Evolutionary conservation across 2,329 filamentous ascomycete species (phyloP).

Genomic region (Calonectria fujianensis): DNA sequence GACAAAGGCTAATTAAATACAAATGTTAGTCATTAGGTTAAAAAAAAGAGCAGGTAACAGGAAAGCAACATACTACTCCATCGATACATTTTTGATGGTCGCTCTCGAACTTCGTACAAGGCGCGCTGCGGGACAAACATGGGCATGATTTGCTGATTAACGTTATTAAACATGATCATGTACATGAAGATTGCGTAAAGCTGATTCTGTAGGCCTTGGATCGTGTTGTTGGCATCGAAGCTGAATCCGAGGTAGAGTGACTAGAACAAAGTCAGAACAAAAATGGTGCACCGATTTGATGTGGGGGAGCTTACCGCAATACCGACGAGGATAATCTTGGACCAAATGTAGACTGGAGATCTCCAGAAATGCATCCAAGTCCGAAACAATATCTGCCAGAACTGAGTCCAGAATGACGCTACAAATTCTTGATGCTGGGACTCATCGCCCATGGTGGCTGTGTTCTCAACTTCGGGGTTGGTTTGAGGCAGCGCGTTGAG

Average conservation of each 20-base stretch:
- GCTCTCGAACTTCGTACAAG: conserved; percentile 81
- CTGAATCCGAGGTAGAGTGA: conserved; percentile 80
- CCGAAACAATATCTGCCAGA: conserved; percentile 62
- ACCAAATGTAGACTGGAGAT: conserved; percentile 77
- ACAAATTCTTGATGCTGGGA: conserved; percentile 58
- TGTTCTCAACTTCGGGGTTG: background rate
- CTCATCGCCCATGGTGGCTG: background rate
- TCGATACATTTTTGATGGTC: conserved; percentile 78
- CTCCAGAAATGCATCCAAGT: conserved; percentile 59
- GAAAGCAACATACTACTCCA: conserved; percentile 50
- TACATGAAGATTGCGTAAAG: conserved; percentile 82
- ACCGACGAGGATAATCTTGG: conserved; percentile 62
- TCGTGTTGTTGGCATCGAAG: conserved; percentile 72
- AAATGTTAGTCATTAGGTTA: background rate
- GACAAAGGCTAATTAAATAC: conserved; percentile 44
- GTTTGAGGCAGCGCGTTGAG: conserved; percentile 42
- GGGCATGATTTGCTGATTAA: conserved; percentile 81
- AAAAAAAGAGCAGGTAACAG: fast-evolving
- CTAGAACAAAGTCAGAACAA: conserved; percentile 21
- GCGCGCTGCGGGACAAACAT: conserved; percentile 80
- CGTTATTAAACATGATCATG: conserved; percentile 77
- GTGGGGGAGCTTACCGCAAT: conserved; percentile 44
- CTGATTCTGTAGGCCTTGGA: conserved; percentile 81
- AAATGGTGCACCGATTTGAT: fast-evolving
- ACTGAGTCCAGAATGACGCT: conserved; percentile 57